Base-by-base conservation (phyloP, 805 yeast genomes). In the Saturnispora halmiae region DNA sequence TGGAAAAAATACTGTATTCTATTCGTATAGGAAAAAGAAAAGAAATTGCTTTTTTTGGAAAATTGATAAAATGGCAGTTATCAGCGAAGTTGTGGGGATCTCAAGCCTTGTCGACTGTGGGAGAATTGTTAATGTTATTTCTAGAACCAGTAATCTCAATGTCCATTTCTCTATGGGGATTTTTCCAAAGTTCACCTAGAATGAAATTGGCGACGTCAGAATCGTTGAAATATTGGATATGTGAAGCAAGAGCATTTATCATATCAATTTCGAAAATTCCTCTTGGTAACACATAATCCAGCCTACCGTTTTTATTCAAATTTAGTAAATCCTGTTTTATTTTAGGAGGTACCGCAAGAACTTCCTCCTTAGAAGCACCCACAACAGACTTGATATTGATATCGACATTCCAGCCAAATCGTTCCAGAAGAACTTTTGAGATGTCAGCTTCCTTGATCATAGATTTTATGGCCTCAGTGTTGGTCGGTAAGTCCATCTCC, bases 191-290 rank as follows among this genome's bases (percentile, higher is more conserved):
- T 54, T 86, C 87, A 35, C 66, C 67, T 55, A 88, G 59, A 4
- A 90, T 58, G 50, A 90, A 88, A 1, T 80, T 81, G 0, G 94
- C 87, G 28, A 90, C 77, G 52, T 87, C 87, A 38, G 76, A 70
- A 50, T 86, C 94, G 54, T 86, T 95, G 56, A 90, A 80, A 58
- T 90, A 90, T 35, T 85, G 77, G 11, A 84, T 77, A 59, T 90
- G 98, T 0, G 97, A 92, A 37, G 83, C 83, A 7, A 90, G 66
- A 0, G 95, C 92, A 3, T 86, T 73, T 9, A 90, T 67, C 27
- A 86, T 59, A 22, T 94, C 82, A 16, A 87, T 71, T 51, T 87
- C 95, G 47, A 88, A 72, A 18, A 80, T 68, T 8, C 90, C 84
- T 55, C 79, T 82, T 3, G 85, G 85, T 19, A 90, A 63, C 3